Evolutionary conservation across 129 eudicot genomes (phyloP).

Genomic region (Kitagawia praeruptora): DNA sequence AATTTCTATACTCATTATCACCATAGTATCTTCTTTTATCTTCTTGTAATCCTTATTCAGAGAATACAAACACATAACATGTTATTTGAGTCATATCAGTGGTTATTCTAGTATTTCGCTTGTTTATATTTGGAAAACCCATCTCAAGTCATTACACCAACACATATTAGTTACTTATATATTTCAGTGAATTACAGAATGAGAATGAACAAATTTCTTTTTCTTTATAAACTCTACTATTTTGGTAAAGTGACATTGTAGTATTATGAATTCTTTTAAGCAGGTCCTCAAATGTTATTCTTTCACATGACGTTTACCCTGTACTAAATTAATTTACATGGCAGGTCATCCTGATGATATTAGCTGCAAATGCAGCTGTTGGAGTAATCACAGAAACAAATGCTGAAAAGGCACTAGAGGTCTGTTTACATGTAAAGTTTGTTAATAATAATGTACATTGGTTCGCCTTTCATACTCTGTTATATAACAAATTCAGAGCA

Average conservation of each 20-base stretch:
- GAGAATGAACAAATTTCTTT: not conserved
- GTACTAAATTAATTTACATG: constrained; percentile 4
- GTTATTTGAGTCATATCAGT: too few species aligned
- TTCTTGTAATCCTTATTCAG: too few species aligned
- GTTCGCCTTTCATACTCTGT: too few species aligned
- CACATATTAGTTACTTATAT: not conserved
- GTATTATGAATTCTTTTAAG: not conserved
- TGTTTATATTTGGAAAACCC: too few species aligned
- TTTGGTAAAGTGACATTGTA: not conserved
- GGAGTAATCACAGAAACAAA: constrained; percentile 99
- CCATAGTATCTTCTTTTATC: too few species aligned
- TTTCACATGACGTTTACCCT: not conserved
- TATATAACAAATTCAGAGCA: not conserved
- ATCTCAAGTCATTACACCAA: too few species aligned
- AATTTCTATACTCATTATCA: too few species aligned
- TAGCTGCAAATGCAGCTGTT: constrained; percentile 98
- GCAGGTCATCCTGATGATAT: constrained; percentile 90
- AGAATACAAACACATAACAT: too few species aligned
- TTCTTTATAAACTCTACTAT: not conserved
- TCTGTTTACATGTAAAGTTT: constrained; percentile 16
- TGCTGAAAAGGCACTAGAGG: constrained; percentile 98
- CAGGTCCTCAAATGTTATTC: not conserved
- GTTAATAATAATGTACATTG: not conserved
- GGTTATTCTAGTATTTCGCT: too few species aligned
- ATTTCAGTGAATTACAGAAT: not conserved